Base-by-base conservation (phyloP, 305 asterid genomes). In the Stenogyne calaminthoides region DNA sequence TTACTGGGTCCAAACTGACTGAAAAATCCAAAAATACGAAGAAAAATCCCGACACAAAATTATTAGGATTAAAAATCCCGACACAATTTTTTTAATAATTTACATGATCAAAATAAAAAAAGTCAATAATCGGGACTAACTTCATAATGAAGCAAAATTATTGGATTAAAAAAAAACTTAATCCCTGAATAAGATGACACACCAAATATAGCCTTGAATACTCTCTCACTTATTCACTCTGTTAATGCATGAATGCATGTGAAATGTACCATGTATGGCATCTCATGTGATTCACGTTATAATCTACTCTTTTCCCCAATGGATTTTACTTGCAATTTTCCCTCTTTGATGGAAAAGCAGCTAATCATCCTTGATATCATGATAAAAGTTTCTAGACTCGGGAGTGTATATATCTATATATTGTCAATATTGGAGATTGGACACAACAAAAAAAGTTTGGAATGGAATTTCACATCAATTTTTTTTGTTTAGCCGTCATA, bases 221-320 rank as follows among this genome's bases (percentile, higher is more conserved):
- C 51, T 11, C 11, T 11, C 15, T 12, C 51, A 19, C 60, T 0
- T 19, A 9, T 56, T 9, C 2, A 1, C 5, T 56, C 5, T 56
- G 9, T 55, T 56, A 44, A 6, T 56, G 3, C 32, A 20, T 55
- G 57, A 51, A 19, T 51, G 59, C 59, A 52, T 52, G 58, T 52
- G 58, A 22, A 55, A 55, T 57, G 63, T 25, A 25, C 15, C 36
- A 12, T 6, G 11, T 25, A 42, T 64, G 18, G 18, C 32, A 64
- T 19, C 7, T 22, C 79, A 78, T 64, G 75, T 74, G 73, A 69
- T 69, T 49, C 60, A 67, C 71, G 67, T 32, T 46, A 51, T 25
- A 51, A 49, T 9, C 2, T 19, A 2, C 7, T 25, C 10, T 25
- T 69, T 51, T 9, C 70, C 36, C 58, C 59, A 9, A 16, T 40